Percentiles rank a stretch among this genome's conserved stretches.
Evolutionary conservation across 139 green algal species (phyloP).

Genomic region (Nannochloris sp.): DNA sequence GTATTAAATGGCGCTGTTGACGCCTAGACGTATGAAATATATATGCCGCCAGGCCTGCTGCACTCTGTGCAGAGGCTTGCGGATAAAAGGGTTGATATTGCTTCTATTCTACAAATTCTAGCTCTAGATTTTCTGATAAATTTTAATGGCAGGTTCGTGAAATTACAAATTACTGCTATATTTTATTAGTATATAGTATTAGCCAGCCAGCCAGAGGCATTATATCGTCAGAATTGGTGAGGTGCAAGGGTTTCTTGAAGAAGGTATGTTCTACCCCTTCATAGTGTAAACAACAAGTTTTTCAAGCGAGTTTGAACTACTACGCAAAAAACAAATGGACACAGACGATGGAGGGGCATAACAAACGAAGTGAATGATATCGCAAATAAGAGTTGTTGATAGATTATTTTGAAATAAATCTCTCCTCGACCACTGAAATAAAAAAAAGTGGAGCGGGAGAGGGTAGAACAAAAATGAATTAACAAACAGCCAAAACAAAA

Average conservation of each 20-base stretch:
- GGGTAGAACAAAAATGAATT: neutral
- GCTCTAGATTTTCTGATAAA: too few species aligned
- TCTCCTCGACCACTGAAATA: too few species aligned
- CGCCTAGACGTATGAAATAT: too few species aligned
- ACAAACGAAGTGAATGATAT: neutral
- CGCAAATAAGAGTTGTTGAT: too few species aligned
- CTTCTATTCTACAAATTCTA: too few species aligned
- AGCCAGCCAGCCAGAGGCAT: neutral
- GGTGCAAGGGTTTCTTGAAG: too few species aligned
- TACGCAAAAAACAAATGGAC: neutral
- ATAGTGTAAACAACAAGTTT: neutral
- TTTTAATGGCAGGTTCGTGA: too few species aligned
- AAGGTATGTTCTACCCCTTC: neutral
- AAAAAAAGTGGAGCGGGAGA: neutral
- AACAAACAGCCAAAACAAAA: neutral
- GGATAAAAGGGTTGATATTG: too few species aligned
- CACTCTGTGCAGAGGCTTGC: too few species aligned
- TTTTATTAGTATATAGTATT: neutral
- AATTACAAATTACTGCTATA: neutral
- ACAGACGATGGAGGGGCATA: neutral
- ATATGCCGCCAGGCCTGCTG: too few species aligned
- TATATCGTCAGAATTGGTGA: too few species aligned
- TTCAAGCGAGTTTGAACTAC: neutral
- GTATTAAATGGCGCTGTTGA: neutral
- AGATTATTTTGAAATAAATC: too few species aligned